phyloP scores from a whole-genome alignment of 1,284 basidiomycete species.

The Entoloma clypeatum region DNA sequence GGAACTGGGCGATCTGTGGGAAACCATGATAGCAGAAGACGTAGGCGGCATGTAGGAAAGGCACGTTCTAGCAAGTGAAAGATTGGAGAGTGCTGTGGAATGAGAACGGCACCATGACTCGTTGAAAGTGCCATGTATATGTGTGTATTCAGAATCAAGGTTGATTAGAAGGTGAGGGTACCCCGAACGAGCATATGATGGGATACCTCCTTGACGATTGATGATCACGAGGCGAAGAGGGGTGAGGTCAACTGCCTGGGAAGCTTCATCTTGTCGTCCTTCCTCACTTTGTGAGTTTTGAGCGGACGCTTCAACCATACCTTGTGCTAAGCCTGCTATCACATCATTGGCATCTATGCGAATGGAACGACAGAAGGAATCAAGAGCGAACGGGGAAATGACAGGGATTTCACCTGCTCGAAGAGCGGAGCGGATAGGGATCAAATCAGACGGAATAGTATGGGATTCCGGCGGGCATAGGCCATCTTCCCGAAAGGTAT shows the following conservation, averaged over 20 bases:
- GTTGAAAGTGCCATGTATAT: constrained; percentile 86
- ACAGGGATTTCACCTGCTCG: constrained; percentile 94
- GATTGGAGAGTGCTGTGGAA: constrained; percentile 85
- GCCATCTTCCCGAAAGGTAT: constrained; percentile 32
- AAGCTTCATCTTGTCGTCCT: constrained; percentile 31
- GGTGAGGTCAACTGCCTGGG: constrained; percentile 69
- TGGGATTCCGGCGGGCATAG: constrained; percentile 64
- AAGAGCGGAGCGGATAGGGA: constrained; percentile 83
- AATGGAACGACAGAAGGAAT: constrained; percentile 84
- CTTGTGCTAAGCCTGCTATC: constrained; percentile 82
- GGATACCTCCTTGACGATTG: constrained; percentile 94
- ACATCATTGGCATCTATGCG: constrained; percentile 91
- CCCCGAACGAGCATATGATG: constrained; percentile 93
- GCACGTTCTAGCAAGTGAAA: constrained; percentile 86
- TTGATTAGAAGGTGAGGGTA: constrained; percentile 97
- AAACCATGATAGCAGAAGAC: constrained; percentile 94
- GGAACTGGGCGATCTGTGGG: constrained; percentile 92
- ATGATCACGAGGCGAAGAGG: constrained; percentile 97
- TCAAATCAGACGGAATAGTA: constrained; percentile 71
- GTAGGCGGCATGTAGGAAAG: constrained; percentile 90
- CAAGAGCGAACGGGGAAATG: constrained; percentile 90
- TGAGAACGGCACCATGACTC: constrained; percentile 75
- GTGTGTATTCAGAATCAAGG: constrained; percentile 81
- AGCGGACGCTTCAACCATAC: constrained; percentile 73
- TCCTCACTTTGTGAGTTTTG: constrained; percentile 29